Conservation (phyloP, 2,329 filamentous ascomycete genomes). For the Talaromyces islandicus region DNA sequence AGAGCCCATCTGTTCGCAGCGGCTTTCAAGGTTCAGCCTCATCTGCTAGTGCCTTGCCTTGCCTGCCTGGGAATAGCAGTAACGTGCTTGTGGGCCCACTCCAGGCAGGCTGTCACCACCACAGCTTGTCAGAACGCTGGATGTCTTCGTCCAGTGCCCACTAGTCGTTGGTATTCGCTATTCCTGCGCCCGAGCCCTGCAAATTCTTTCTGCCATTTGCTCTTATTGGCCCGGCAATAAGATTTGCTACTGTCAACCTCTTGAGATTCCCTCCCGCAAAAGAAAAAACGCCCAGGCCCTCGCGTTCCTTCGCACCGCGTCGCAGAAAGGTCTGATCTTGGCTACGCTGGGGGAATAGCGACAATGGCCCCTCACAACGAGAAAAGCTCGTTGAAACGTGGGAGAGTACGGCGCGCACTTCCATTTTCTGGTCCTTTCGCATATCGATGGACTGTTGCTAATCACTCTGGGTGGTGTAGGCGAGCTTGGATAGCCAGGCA, state of each 20-base stretch:
- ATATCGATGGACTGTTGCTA: slow-evolving; percentile 9
- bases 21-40: background rate
- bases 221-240: background rate
- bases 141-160: background rate
- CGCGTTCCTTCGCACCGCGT: background rate
- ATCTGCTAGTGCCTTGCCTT: background rate
- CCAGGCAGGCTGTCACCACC: background rate
- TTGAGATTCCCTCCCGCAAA: too few species aligned
- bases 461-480: slow-evolving; percentile 41
- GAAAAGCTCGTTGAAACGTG: slow-evolving; percentile 81
- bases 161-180: background rate
- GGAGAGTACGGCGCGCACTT: slow-evolving; percentile 53
- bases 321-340: background rate
- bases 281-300: background rate
- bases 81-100: background rate
- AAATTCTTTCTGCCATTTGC: background rate
- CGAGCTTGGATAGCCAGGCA: slow-evolving; percentile 56
- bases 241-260: background rate
- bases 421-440: slow-evolving; percentile 14
- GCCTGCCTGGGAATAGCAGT: background rate
- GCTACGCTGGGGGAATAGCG: background rate
- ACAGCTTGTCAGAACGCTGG: background rate
- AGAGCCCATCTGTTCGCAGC: background rate
- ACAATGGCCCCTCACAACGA: slow-evolving; percentile 50
- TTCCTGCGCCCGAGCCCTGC: background rate